Percentiles rank a stretch among this genome's conserved stretches.
Conservation (phyloP, 1,284 basidiomycete species). For the Cryptococcus amylolentus region DNA sequence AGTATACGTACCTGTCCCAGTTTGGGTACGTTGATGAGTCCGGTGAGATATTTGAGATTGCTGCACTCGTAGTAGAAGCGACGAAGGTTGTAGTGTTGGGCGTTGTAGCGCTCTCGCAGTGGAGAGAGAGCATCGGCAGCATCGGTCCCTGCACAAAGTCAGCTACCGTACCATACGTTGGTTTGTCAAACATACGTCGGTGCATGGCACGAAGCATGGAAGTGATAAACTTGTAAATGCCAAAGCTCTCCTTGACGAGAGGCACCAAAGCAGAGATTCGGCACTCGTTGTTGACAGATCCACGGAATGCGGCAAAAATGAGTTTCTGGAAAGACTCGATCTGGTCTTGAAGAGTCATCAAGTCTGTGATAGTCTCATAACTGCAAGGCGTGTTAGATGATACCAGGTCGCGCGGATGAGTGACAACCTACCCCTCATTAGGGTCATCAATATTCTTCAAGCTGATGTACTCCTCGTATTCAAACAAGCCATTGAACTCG, state of each 20-base stretch:
- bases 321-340: slow-evolving; percentile 96
- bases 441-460: slow-evolving; percentile 95
- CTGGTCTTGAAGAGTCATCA: slow-evolving; percentile 93
- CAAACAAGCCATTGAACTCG: slow-evolving; percentile 93
- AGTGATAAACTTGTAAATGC: slow-evolving; percentile 94
- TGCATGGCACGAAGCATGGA: slow-evolving; percentile 96
- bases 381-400: slow-evolving; percentile 50
- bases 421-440: slow-evolving; percentile 77
- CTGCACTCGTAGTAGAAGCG: slow-evolving; percentile 98
- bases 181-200: slow-evolving; percentile 61
- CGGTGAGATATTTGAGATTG: slow-evolving; percentile 91
- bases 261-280: slow-evolving; percentile 90
- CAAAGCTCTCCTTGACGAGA: slow-evolving; percentile 94
- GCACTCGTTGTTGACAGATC: slow-evolving; percentile 89
- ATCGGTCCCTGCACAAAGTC: slow-evolving; percentile 64
- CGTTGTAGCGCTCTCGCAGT: slow-evolving; percentile 73
- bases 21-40: slow-evolving; percentile 93
- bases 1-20: slow-evolving; percentile 66
- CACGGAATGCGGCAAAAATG: slow-evolving; percentile 86
- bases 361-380: slow-evolving; percentile 91
- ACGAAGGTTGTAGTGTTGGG: slow-evolving; percentile 83
- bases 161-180: slow-evolving; percentile 1
- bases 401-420: no score
- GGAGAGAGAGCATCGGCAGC: slow-evolving; percentile 81
- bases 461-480: slow-evolving; percentile 95